A percentile compares a stretch with the other conserved stretches of the same genome.
Conservation (phyloP, 2,329 filamentous ascomycete genomes). For the Cytospora paraplurivora region DNA sequence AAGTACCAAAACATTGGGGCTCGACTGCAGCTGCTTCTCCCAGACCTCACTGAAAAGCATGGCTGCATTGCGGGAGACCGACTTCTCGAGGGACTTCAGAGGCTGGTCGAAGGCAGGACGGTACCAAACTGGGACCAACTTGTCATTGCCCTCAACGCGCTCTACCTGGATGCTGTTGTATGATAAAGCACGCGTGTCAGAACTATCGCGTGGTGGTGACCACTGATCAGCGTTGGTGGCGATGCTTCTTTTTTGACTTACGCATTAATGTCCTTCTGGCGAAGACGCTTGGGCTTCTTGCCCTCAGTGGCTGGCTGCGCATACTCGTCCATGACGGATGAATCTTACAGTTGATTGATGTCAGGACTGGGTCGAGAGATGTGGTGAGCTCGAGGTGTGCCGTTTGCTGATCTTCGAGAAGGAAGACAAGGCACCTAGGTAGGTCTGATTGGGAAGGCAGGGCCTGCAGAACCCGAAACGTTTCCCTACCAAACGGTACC, state of each 20-base stretch:
- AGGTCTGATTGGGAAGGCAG: background rate
- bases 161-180: conserved; percentile 18
- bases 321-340: conserved; percentile 6
- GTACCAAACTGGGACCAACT: conserved; percentile 21
- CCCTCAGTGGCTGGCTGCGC: background rate
- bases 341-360: background rate
- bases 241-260: conserved; percentile 10
- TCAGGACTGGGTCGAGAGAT: background rate
- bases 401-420: background rate
- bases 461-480: background rate
- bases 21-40: conserved; percentile 22
- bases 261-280: conserved; percentile 25
- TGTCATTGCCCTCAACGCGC: conserved; percentile 18
- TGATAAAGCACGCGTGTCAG: background rate
- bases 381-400: background rate
- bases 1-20: conserved; percentile 10
- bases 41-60: conserved; percentile 20
- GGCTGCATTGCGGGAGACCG: conserved; percentile 19
- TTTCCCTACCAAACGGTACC: background rate
- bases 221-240: background rate
- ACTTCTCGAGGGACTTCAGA: background rate
- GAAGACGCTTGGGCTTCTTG: conserved; percentile 22
- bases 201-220: background rate
- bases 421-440: background rate
- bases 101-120: conserved; percentile 6